Evolutionary conservation across 75 land plant species (phyloP).

Genomic region (Isoetes taiwanensis): DNA sequence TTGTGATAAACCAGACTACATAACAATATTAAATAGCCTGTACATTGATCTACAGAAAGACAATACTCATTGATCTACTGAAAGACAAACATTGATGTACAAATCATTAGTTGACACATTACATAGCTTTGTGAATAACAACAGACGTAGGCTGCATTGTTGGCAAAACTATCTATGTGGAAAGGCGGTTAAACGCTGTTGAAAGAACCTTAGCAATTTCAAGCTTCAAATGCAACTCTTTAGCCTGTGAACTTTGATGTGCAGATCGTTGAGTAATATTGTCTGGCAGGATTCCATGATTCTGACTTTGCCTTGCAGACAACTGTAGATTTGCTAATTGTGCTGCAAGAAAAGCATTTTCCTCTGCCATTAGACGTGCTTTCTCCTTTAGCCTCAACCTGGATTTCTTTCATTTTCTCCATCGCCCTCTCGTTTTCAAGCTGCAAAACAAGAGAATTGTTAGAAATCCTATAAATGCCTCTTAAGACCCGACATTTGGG

Average conservation of each 20-base stretch:
- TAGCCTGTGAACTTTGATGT: not conserved
- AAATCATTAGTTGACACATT: no score
- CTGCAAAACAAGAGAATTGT: not conserved
- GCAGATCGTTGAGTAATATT: not conserved
- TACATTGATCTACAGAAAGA: no score
- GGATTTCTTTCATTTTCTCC: slow-evolving; percentile 10
- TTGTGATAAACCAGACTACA: no score
- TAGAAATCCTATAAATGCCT: not conserved
- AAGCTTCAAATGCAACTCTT: not conserved
- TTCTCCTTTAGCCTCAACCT: slow-evolving; percentile 16
- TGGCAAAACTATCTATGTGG: no score
- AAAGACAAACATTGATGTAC: no score
- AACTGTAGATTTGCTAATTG: slow-evolving; percentile 3
- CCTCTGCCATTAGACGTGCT: slow-evolving; percentile 10
- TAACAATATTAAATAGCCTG: no score
- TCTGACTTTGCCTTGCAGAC: not conserved
- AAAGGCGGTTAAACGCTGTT: no score
- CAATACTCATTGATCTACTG: no score
- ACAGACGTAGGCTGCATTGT: no score
- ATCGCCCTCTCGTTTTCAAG: slow-evolving; percentile 18
- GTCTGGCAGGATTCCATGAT: not conserved
- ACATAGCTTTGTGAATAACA: no score
- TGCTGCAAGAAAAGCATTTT: slow-evolving; percentile 12
- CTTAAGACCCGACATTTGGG: no score
- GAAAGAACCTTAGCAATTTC: slow-evolving; percentile 6